Percentiles rank a stretch among this genome's conserved stretches.
Conservation (phyloP, 2,329 filamentous ascomycete genomes). For the Taxawa tesnikishii region DNA sequence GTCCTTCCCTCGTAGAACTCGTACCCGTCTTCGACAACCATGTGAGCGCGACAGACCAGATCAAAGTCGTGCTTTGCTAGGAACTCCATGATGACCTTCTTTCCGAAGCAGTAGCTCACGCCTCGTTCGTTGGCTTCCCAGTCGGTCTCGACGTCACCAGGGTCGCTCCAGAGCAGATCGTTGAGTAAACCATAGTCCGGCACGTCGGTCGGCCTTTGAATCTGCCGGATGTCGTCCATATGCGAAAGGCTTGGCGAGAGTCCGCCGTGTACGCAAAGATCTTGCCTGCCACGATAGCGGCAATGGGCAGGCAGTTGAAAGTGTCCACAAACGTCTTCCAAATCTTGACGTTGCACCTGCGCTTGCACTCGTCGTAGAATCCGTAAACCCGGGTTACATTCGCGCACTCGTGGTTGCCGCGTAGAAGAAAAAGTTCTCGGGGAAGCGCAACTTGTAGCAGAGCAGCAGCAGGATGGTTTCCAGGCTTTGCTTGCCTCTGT, state of each 20-base stretch:
- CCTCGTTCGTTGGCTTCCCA: slow-evolving; percentile 97
- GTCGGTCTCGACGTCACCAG: slow-evolving; percentile 69
- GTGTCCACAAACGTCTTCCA: slow-evolving; percentile 98
- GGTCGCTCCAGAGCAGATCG: slow-evolving; percentile 93
- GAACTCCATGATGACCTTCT: slow-evolving; percentile 96
- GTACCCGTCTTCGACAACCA: slow-evolving; percentile 98
- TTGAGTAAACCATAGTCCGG: slow-evolving; percentile 93
- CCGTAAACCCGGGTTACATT: slow-evolving; percentile 93
- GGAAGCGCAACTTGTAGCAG: slow-evolving; percentile 95
- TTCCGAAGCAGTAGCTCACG: slow-evolving; percentile 96
- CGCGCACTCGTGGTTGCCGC: slow-evolving; percentile 93
- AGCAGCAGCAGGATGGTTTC: slow-evolving; percentile 88
- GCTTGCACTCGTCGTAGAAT: slow-evolving; percentile 97
- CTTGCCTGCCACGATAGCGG: slow-evolving; percentile 91
- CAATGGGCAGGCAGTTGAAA: slow-evolving; percentile 91
- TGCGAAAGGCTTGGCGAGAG: slow-evolving; percentile 83
- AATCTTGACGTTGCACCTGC: slow-evolving; percentile 88
- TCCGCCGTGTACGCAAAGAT: slow-evolving; percentile 94
- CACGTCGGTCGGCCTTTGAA: slow-evolving; percentile 89
- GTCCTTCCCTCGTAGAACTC: slow-evolving; percentile 97
- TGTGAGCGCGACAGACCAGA: slow-evolving; percentile 90
- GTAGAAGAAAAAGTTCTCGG: slow-evolving; percentile 94
- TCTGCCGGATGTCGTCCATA: slow-evolving; percentile 97
- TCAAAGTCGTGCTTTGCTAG: slow-evolving; percentile 92
- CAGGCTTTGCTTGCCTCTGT: slow-evolving; percentile 87